Evolutionary conservation across 768 basidiomycete genomes (phyloP), one percentile per base, ranked within the genome.

Genomic region (Lenzites betulinus): DNA sequence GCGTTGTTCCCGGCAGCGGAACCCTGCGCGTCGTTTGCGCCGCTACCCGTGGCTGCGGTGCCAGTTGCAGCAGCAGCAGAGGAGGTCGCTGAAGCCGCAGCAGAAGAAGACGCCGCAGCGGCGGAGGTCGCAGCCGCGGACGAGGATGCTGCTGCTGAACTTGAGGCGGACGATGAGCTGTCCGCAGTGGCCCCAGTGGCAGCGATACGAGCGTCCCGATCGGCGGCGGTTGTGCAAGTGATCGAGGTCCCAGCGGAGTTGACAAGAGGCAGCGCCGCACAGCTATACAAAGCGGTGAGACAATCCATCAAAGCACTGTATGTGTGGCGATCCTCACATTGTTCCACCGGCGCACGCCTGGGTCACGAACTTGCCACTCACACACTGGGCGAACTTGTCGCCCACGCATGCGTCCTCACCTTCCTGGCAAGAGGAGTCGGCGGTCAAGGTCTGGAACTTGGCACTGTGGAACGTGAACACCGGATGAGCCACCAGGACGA

Each of bases 301-400:
- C 54, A 58, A 15, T 8, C 6, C 51, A 51, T 60, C 59, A 59
- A 65, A 60, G 63, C 65, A 51, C 59, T 15, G 18, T 5, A 33
- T 5, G 30, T 11, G 30, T 33, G 30, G 11, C 30, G 30, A 51
- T 7, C 59, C 69, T 39, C 52, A 71, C 66, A 64, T 43, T 15
- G 54, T 47, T 20, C 63, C 65, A 16, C 61, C 48, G 7, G 43
- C 67, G 59, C 76, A 76, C 8, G 64, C 47, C 41, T 63, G 67
- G 26, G 69, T 55, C 44, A 74, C 69, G 53, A 75, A 79, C 52
- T 68, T 63, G 55, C 83, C 83, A 30, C 68, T 71, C 13, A 81
- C 82, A 67, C 87, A 88, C 60, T 83, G 83, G 1, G 85, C 85
- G 60, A 87, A 82, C 43, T 77, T 63, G 44, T 71, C 67, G 57